These are phyloP conservation scores for Biancaea sappan DNA, from an alignment of 306 rosid species.

Conservation along the genomic window DNA sequence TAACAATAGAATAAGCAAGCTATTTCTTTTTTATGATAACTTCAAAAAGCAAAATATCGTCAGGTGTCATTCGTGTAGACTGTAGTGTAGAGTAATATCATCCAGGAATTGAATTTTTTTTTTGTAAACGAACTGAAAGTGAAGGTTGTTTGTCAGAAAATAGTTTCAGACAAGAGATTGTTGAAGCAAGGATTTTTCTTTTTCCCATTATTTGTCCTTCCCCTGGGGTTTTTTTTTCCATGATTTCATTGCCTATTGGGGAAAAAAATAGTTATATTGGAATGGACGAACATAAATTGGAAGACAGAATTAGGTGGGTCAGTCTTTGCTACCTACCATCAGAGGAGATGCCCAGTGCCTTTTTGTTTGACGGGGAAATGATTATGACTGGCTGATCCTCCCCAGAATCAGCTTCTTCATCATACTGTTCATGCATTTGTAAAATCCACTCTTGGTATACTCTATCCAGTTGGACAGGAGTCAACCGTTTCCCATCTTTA, in stretches of 20 bases:
- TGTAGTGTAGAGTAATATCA: no score
- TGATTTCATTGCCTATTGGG: neutral
- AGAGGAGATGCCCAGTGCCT: constrained; percentile 49
- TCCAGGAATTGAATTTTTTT: no score
- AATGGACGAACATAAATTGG: neutral
- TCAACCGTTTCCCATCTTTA: constrained; percentile 37
- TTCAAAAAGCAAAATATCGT: no score
- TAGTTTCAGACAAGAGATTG: neutral
- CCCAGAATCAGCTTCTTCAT: constrained; percentile 58
- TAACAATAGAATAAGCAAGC: no score
- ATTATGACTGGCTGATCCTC: constrained; percentile 53
- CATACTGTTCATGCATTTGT: constrained; percentile 57
- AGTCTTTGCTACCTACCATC: constrained; percentile 46
- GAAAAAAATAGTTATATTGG: neutral
- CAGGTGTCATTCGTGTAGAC: no score
- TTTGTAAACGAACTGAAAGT: neutral
- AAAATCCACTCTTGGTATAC: constrained; percentile 63
- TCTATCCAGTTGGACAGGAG: constrained; percentile 44
- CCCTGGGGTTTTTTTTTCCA: neutral
- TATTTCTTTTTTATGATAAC: no score
- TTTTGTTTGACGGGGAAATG: constrained; percentile 49
- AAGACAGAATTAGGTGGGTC: neutral
- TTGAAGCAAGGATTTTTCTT: neutral
- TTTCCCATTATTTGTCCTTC: neutral
- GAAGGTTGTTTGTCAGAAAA: neutral